Evolutionary conservation across 352 stramenopile species (phyloP), one percentile per base, ranked within the genome.

Genomic region (Albugo laibachii): DNA sequence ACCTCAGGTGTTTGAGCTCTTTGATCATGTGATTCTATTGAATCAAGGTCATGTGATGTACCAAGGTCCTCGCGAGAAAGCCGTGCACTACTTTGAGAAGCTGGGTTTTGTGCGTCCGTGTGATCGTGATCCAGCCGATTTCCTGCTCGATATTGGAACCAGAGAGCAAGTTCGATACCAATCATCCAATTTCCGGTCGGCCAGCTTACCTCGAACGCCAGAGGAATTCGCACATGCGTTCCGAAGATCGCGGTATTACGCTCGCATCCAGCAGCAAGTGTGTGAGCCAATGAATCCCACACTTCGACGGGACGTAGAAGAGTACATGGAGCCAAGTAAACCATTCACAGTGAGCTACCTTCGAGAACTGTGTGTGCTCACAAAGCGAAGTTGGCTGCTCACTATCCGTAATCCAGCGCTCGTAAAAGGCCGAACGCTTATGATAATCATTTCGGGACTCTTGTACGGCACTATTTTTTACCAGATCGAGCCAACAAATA

Each of bases 71-170:
- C 57, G 59, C 61, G 45, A 77, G 61, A 38, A 62, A 53, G 60
- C 57, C 14, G 53, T 70, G 21, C 59, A 66, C 34, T 92, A 95
- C 50, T 94, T 95, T 56, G 50, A 61, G n/a, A 54, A 41, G 11
- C 48, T 91, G 36, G 79, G 78, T 39, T 62, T 78, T 57, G 27
- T 49, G 14, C 71, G 61, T 47, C 66, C 66, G n/a, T 52, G 54
- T 2, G 49, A 62, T 40, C 58, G 56, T 27, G 61, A 67, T 36
- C 45, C 63, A 31, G 61, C 63, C 5, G 63, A 74, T 55, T 70
- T 64, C 47, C 52, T 74, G 36, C 44, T 74, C 36, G 62, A 71
- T 27, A 45, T 75, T 20, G 59, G 62, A 5, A 71, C 62, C 12
- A 57, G 59, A 52, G 43, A 71, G 47, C 64, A 71, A 47, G 35